These are phyloP conservation scores for Penicillium concentricum DNA, from an alignment of 2,329 filamentous ascomycete species.

Conservation along the genomic window DNA sequence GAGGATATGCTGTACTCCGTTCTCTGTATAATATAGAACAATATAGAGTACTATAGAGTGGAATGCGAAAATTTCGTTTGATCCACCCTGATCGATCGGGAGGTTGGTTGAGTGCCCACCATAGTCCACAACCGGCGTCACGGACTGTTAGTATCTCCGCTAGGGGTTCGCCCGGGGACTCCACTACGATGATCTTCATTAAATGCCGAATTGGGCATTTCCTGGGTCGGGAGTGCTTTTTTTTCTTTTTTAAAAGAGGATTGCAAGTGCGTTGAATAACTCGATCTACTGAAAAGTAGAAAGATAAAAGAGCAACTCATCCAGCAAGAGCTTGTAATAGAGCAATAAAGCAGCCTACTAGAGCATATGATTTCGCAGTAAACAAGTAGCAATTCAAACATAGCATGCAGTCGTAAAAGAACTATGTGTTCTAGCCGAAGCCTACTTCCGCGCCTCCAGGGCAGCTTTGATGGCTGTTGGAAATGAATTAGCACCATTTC, in stretches of 20 bases:
- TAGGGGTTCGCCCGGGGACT: neutral
- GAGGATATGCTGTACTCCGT: too few relatives aligned
- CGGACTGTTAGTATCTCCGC: neutral
- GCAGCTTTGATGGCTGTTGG: conserved; percentile 44
- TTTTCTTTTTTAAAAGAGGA: neutral
- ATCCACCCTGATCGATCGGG: neutral
- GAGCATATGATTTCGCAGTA: neutral
- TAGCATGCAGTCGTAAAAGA: neutral
- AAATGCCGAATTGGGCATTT: neutral
- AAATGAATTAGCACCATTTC: neutral
- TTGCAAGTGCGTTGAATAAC: neutral
- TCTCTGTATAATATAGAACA: neutral
- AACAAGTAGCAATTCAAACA: neutral
- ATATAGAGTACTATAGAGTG: neutral
- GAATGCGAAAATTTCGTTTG: neutral
- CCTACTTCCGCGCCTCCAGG: conserved; percentile 33
- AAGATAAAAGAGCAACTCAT: neutral
- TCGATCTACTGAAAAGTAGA: neutral
- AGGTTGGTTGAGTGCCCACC: neutral
- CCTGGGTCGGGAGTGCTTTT: neutral
- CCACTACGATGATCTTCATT: neutral
- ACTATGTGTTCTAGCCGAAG: neutral
- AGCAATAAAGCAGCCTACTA: neutral
- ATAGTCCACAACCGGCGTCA: too few relatives aligned
- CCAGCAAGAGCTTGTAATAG: neutral